These are phyloP conservation scores for Aspergillus melleus DNA, from an alignment of 2,329 filamentous ascomycete genomes.

Conservation along the genomic window DNA sequence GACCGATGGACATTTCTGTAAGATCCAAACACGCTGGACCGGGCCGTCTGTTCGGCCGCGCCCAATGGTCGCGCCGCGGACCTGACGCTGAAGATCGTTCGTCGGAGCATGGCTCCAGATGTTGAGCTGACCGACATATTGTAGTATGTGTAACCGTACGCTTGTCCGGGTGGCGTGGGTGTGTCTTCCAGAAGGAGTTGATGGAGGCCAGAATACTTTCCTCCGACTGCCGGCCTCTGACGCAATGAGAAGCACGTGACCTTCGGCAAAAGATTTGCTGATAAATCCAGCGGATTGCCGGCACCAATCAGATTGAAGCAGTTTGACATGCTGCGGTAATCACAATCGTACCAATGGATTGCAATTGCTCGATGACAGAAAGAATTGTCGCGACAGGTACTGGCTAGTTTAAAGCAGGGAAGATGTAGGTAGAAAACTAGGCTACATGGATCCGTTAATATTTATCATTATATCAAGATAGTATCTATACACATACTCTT, in stretches of 20 bases:
- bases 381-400: too few relatives aligned
- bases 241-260: constrained; percentile 35
- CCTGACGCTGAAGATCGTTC: constrained; percentile 27
- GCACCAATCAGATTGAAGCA: constrained; percentile 23
- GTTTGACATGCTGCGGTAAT: constrained; percentile 17
- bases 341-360: background rate
- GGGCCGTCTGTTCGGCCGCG: constrained; percentile 28
- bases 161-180: background rate
- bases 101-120: constrained; percentile 34
- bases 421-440: too few relatives aligned
- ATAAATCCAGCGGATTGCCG: constrained; percentile 24
- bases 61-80: constrained; percentile 17
- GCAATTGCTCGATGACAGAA: too few relatives aligned
- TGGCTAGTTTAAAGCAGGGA: too few relatives aligned
- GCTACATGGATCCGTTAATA: too few relatives aligned
- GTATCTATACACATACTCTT: too few relatives aligned
- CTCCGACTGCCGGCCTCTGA: constrained; percentile 26
- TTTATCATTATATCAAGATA: too few relatives aligned
- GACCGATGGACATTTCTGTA: constrained; percentile 46
- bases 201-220: constrained; percentile 12
- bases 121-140: constrained; percentile 34
- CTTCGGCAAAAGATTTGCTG: constrained; percentile 13
- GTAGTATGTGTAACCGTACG: background rate
- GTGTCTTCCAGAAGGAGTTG: background rate
- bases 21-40: constrained; percentile 29